These are phyloP conservation scores for Candida quercuum DNA, from an alignment of 805 yeast species.

Conservation along the genomic window DNA sequence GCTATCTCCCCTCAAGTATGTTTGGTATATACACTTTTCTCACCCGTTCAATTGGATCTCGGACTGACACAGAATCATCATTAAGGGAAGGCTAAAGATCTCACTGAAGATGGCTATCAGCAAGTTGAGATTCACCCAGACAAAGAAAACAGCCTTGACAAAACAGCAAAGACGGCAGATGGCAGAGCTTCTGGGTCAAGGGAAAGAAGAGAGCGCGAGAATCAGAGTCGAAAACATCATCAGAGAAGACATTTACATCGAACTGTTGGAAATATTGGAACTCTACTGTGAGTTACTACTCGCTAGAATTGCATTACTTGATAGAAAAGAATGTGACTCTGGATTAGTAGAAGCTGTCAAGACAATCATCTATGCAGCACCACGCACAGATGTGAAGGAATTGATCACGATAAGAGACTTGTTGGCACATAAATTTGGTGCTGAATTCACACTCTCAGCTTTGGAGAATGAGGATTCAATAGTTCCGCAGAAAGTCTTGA, in stretches of 20 bases:
- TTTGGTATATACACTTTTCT: no score
- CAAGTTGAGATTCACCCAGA: conserved; percentile 62
- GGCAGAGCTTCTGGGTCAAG: conserved; percentile 65
- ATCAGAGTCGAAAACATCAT: conserved; percentile 82
- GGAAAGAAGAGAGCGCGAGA: conserved; percentile 77
- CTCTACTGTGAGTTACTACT: conserved; percentile 74
- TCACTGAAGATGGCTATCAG: conserved; percentile 59
- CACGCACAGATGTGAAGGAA: conserved; percentile 75
- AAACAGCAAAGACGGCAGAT: conserved; percentile 63
- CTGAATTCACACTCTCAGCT: conserved; percentile 49
- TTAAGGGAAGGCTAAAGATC: conserved; percentile 26
- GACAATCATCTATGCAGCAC: conserved; percentile 62
- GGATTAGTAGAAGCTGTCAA: conserved; percentile 59
- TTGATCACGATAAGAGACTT: conserved; percentile 55
- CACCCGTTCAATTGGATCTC: not conserved
- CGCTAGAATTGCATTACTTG: conserved; percentile 65
- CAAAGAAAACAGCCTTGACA: conserved; percentile 65
- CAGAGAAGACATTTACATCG: conserved; percentile 75
- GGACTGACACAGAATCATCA: conserved; percentile 1
- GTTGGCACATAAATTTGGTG: conserved; percentile 57
- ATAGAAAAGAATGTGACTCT: conserved; percentile 25
- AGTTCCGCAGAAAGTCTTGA: conserved; percentile 65
- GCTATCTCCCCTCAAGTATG: conserved; percentile 25
- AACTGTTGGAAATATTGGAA: conserved; percentile 73
- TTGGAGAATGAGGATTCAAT: conserved; percentile 42